A percentile compares a stretch with the other conserved stretches of the same genome.
These are phyloP conservation scores for Amylocarpus encephaloides DNA, from an alignment of 2,329 filamentous ascomycete genomes.

Conservation along the genomic window DNA sequence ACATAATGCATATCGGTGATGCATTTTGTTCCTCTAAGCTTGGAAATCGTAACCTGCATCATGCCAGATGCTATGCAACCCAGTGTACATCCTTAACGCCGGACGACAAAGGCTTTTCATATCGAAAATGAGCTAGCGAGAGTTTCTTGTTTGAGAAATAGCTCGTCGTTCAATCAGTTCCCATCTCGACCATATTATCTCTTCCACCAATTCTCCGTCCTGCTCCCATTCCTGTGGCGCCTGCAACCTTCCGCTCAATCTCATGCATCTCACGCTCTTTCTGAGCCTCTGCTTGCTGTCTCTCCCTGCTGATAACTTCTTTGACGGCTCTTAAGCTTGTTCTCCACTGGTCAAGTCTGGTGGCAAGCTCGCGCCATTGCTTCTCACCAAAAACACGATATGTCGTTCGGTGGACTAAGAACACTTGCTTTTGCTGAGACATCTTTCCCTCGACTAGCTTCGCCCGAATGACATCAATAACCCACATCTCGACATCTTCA, in stretches of 20 bases:
- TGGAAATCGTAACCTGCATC: slow-evolving; percentile 22
- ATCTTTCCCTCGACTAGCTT: slow-evolving; percentile 95
- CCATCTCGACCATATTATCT: slow-evolving; percentile 33
- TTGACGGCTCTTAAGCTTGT: slow-evolving; percentile 73
- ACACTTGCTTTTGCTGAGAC: slow-evolving; percentile 84
- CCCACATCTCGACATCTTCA: slow-evolving; percentile 94
- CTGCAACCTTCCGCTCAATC: slow-evolving; percentile 53
- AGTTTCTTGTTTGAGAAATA: not conserved
- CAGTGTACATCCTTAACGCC: slow-evolving; percentile 29
- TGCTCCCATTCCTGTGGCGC: slow-evolving; percentile 32
- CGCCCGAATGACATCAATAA: slow-evolving; percentile 95
- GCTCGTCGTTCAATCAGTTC: slow-evolving; percentile 27
- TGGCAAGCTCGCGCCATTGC: slow-evolving; percentile 94
- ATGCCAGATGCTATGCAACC: slow-evolving; percentile 30
- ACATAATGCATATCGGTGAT: slow-evolving; percentile 7
- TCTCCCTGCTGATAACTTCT: slow-evolving; percentile 70
- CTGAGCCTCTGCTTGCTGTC: slow-evolving; percentile 69
- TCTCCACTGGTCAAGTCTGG: slow-evolving; percentile 86
- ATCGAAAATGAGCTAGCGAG: slow-evolving; percentile 3
- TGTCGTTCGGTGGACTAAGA: slow-evolving; percentile 91
- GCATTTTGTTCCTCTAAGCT: slow-evolving; percentile 9
- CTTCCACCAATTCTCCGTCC: slow-evolving; percentile 37
- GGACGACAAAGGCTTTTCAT: slow-evolving; percentile 15
- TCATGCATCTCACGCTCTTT: slow-evolving; percentile 72
- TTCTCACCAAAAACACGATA: slow-evolving; percentile 97